Base-by-base conservation (phyloP, 2,329 filamentous ascomycete species). In the Colletotrichum caudatum region DNA sequence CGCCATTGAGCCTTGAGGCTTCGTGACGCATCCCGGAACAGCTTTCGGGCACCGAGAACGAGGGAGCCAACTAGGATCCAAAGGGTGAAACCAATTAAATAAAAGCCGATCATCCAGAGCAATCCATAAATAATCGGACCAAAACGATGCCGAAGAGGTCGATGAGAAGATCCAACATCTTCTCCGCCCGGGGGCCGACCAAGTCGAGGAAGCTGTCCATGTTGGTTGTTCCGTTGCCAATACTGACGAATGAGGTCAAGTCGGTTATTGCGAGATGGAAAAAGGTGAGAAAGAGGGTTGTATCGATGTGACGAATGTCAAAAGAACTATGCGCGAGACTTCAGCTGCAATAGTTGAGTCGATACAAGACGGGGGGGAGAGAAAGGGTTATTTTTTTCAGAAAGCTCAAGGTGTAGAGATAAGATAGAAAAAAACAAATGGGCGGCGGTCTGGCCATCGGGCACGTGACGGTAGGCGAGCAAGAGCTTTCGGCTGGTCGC, bases 381-480 rank as follows among this genome's bases (percentile, higher is more conserved):
- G 26, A 33, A 48, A 64, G 54, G 50, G 16, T 14, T 37, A 4
- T 54, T 57, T 46, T 29, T 57, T 48, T 37, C 3, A 8, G 33
- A n/a, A 51, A 44, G 12, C 18, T 8, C 6, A 9, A 16, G 16
- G 35, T 53, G 51, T 8, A 29, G 12, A 18, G 51, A 14, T 16
- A 5, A n/a, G 18, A 18, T 37, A 56, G 64, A 44, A 41, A n/a
- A 51, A 39, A 35, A 5, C 5, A 29, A 29, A 29, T 4, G 20
- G 44, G 56, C 29, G 48, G 58, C 23, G 41, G 44, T 29, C 23
- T 26, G 64, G 35, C 26, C 16, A 26, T 14, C 8, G 11, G 20
- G 9, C 64, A 71, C 64, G 69, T 63, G 69, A 62, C 18, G 16
- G 5, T 14, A 50, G 29, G 23, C n/a, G n/a, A 56, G 33, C 29